These are phyloP conservation scores for Tremellales sp. DNA, from an alignment of 1,284 basidiomycete genomes.

Conservation along the genomic window DNA sequence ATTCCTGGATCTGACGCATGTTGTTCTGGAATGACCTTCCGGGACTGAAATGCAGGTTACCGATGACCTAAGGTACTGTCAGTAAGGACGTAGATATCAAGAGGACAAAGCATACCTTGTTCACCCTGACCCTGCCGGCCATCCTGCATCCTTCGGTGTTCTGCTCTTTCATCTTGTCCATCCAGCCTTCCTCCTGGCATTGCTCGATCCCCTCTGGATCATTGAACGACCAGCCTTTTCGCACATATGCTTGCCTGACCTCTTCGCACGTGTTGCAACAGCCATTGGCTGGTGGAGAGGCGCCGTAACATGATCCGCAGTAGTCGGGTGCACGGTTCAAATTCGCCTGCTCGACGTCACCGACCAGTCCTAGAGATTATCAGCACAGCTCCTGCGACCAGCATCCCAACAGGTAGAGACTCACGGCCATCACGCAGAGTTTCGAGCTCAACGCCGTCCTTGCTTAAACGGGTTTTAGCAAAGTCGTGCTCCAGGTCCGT, in stretches of 20 bases:
- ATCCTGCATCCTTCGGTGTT: slow-evolving; percentile 92
- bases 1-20: slow-evolving; percentile 77
- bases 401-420: no score
- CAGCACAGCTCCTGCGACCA: neutral
- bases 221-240: slow-evolving; percentile 90
- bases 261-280: slow-evolving; percentile 98
- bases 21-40: slow-evolving; percentile 91
- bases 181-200: slow-evolving; percentile 93
- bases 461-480: slow-evolving; percentile 71
- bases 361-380: slow-evolving; percentile 59
- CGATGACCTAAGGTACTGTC: slow-evolving; percentile 52
- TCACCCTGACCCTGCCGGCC: slow-evolving; percentile 83
- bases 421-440: slow-evolving; percentile 40
- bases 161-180: slow-evolving; percentile 87
- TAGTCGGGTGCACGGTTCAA: slow-evolving; percentile 61
- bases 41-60: slow-evolving; percentile 77
- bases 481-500: slow-evolving; percentile 86
- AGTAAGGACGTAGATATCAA: no score
- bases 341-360: slow-evolving; percentile 77
- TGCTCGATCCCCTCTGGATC: slow-evolving; percentile 91
- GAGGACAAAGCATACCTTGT: slow-evolving; percentile 65
- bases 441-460: slow-evolving; percentile 59
- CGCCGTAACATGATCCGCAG: slow-evolving; percentile 98
- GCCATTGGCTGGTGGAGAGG: slow-evolving; percentile 68
- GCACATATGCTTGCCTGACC: slow-evolving; percentile 83